phyloP scores from a whole-genome alignment of 306 rosid species.

The Abrus pulchellus region DNA sequence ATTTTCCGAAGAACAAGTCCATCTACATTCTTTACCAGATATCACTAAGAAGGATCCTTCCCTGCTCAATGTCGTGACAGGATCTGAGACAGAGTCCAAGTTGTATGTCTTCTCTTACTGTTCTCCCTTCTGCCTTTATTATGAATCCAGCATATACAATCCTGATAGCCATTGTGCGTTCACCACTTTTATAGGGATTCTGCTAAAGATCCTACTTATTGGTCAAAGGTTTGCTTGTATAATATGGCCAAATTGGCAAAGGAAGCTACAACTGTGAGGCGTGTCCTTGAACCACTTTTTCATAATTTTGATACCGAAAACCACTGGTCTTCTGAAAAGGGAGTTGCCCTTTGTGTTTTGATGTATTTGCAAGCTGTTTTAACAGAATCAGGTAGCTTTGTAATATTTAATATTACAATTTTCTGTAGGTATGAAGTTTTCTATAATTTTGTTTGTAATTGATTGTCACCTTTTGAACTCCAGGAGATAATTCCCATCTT shows the following conservation, averaged over 20 bases:
- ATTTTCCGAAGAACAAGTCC: slow-evolving; percentile 52
- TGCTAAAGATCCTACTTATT: slow-evolving; percentile 80
- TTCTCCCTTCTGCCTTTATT: slow-evolving; percentile 42
- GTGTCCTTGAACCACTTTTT: slow-evolving; percentile 92
- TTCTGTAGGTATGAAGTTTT: slow-evolving; percentile 7
- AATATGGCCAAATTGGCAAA: slow-evolving; percentile 85
- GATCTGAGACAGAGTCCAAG: slow-evolving; percentile 61
- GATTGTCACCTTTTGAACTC: slow-evolving; percentile 48
- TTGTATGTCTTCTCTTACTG: slow-evolving; percentile 59
- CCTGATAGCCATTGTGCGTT: slow-evolving; percentile 43
- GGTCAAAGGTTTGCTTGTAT: slow-evolving; percentile 89
- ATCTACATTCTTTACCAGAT: slow-evolving; percentile 57
- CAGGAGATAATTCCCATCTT: slow-evolving; percentile 93
- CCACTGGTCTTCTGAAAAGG: slow-evolving; percentile 85
- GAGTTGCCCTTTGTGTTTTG: slow-evolving; percentile 78
- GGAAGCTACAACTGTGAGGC: slow-evolving; percentile 94
- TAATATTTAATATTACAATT: slow-evolving; percentile 34
- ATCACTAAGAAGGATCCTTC: slow-evolving; percentile 55
- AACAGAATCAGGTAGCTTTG: slow-evolving; percentile 81
- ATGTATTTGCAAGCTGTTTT: slow-evolving; percentile 81
- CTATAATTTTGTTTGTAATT: slow-evolving; percentile 37
- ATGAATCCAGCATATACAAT: slow-evolving; percentile 39
- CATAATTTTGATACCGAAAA: slow-evolving; percentile 80
- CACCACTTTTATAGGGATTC: slow-evolving; percentile 66
- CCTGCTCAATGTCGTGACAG: slow-evolving; percentile 40